Evolutionary conservation across 208 protist species (phyloP), one percentile per base, ranked within the genome.

Genomic region (Strigomonas galati): DNA sequence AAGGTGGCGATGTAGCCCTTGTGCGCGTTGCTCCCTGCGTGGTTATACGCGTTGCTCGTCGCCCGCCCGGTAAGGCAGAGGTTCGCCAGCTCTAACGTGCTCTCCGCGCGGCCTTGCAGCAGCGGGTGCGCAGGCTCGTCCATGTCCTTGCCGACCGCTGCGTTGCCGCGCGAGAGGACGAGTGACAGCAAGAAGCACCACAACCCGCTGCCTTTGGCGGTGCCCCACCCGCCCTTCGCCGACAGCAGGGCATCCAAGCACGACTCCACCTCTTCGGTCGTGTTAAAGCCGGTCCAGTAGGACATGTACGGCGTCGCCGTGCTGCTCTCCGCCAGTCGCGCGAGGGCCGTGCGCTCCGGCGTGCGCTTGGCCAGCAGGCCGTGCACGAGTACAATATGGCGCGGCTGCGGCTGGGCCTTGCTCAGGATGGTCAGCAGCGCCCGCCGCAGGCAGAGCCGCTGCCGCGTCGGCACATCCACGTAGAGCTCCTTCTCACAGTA

Each of bases 161-260:
- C 74, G 17, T 76, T 59, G 1, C 79, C 86, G 57, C 78, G 76
- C 17, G 84, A 89, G n/a, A 93, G 69, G 12, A 92, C 43, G n/a
- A 87, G 54, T 15, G 85, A 92, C 14, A 92, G 44, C 17, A 93
- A 51, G 53, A 93, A 93, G 66, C 78, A 91, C 43, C 79, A 75
- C 31, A 95, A 35, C 46, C 89, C 89, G 37, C 67, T 64, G 19
- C 85, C 86, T 15, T 72, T 81, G 24, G 82, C 76, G 48, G 76
- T 67, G 52, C 72, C 76, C 85, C 85, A 94, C 55, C 74, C 53
- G 17, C 67, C 68, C 55, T 81, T 59, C 26, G 74, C 44, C 4
- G 65, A 54, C 23, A 78, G 48, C 24, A 84, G 74, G 6, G 62
- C 54, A 9, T 57, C 56, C 21, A 87, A 51, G 19, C 72, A 67